Percentiles rank a stretch among this genome's conserved stretches.
Conservation (phyloP, 352 stramenopile genomes). For the Phytophthora brassicae region DNA sequence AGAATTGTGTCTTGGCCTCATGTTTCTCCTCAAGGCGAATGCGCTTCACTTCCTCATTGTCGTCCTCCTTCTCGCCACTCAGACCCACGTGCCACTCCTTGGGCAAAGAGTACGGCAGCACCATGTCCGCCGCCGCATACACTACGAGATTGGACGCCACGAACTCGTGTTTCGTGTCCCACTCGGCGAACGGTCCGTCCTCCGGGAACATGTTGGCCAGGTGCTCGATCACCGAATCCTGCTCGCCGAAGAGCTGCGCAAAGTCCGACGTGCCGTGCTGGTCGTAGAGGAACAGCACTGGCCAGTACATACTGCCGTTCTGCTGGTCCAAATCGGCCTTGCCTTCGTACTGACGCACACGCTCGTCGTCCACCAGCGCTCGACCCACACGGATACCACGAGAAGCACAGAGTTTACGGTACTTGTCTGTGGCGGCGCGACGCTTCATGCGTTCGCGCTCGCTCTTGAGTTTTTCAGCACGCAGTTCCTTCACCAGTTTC, state of each 20-base stretch:
- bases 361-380: conserved; percentile 77
- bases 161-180: conserved; percentile 73
- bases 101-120: conserved; percentile 55
- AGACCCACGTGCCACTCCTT: conserved; percentile 83
- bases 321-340: conserved; percentile 75
- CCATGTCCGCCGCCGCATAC: conserved; percentile 73
- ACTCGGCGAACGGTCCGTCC: conserved; percentile 80
- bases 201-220: conserved; percentile 90
- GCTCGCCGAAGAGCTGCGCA: conserved; percentile 77
- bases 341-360: conserved; percentile 80
- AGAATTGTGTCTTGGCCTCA: conserved; percentile 74
- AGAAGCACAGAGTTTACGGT: conserved; percentile 67
- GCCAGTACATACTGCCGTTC: conserved; percentile 71
- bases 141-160: conserved; percentile 75
- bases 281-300: conserved; percentile 84
- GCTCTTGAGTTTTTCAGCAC: conserved; percentile 60
- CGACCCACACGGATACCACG: conserved; percentile 71
- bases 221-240: conserved; percentile 83
- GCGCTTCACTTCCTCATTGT: conserved; percentile 62
- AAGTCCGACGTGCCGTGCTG: conserved; percentile 87
- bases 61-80: conserved; percentile 70
- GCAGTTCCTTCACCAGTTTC: conserved; percentile 62
- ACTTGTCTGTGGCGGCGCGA: conserved; percentile 72
- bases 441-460: conserved; percentile 71
- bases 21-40: conserved; percentile 71